Evolutionary conservation across 176 grass and related monocot genomes (phyloP).

Genomic region (Echinochloa phyllopogon): DNA sequence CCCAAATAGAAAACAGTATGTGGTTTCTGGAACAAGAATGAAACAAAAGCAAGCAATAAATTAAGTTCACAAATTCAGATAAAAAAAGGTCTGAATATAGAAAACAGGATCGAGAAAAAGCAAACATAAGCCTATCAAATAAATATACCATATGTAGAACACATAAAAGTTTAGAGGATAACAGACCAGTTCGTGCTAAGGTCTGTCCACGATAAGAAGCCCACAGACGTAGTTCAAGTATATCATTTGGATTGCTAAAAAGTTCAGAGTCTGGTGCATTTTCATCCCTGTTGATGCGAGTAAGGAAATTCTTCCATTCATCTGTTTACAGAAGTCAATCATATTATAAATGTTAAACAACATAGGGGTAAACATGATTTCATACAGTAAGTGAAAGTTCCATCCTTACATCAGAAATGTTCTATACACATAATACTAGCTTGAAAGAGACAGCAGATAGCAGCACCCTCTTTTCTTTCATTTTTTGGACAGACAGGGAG

Average conservation of each 20-base stretch:
- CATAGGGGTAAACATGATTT: not conserved
- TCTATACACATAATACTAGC: not conserved
- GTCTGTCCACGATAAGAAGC: slow-evolving; percentile 96
- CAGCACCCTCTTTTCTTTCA: not conserved
- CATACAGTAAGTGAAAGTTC: slow-evolving; percentile 12
- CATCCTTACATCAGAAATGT: not conserved
- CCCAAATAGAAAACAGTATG: not conserved
- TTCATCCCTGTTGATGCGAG: slow-evolving; percentile 86
- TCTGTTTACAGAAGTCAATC: slow-evolving; percentile 60
- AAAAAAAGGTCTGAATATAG: not conserved
- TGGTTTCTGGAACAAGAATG: not conserved
- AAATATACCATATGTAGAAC: not conserved
- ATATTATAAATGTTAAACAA: slow-evolving; percentile 26
- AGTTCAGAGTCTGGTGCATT: slow-evolving; percentile 80
- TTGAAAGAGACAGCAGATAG: not conserved
- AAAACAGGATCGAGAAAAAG: not conserved
- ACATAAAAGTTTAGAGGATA: slow-evolving; percentile 19
- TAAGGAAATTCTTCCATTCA: slow-evolving; percentile 95
- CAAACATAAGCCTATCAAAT: not conserved
- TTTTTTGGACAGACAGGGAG: not conserved
- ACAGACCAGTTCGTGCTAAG: slow-evolving; percentile 88
- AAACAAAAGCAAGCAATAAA: not conserved
- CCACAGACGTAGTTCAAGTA: slow-evolving; percentile 88
- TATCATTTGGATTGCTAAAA: slow-evolving; percentile 64
- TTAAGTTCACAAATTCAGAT: not conserved